Base-by-base conservation (phyloP, 2,329 filamentous ascomycete species). In the Diaporthe vexans region DNA sequence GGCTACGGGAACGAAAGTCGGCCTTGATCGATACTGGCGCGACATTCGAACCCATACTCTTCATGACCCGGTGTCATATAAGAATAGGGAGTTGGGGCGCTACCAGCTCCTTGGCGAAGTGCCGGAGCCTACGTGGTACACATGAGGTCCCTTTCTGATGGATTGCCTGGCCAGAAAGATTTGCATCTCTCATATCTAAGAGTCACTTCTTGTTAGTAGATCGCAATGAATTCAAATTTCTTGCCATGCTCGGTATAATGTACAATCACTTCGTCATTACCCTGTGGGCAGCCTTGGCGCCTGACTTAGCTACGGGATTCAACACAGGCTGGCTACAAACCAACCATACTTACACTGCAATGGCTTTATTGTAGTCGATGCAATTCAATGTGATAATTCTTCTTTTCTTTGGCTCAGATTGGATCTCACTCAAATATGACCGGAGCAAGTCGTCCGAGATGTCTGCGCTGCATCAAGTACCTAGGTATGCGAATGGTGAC, bases 51-150 rank as follows among this genome's bases (percentile, higher is more conserved):
- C 91, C 6, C 91, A 93, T 81, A 89, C 87, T 0, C 80, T 93
- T 77, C 91, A 93, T 81, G 91, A 93, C 80, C 91, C 91, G 0
- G 90, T 93, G 37, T 89, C 91, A 33, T 93, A 92, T 78, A 93
- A 93, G 85, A 91, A 92, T 73, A 81, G 88, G 4, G 91, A 93
- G 81, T 77, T 92, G 69, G 91, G 91, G 0, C 82, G 88, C 29
- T 93, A 86, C 78, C 84, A 87, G 52, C 78, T 93, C 72, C 77
- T 92, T 67, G 86, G 84, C 19, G 89, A 92, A 82, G 78, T 88
- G 15, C 90, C 91, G 0, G 85, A 88, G 80, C 86, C 89, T 19
- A 90, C 88, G 5, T 92, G 90, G 90, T 92, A 92, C 79, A 92
- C 90, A 24, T 91, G 65, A 76, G 11, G 11, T 24, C 7, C 29